A percentile compares a stretch with the other conserved stretches of the same genome.
Conservation (phyloP, 2,329 filamentous ascomycete species). For the Diplodia intermedia region DNA sequence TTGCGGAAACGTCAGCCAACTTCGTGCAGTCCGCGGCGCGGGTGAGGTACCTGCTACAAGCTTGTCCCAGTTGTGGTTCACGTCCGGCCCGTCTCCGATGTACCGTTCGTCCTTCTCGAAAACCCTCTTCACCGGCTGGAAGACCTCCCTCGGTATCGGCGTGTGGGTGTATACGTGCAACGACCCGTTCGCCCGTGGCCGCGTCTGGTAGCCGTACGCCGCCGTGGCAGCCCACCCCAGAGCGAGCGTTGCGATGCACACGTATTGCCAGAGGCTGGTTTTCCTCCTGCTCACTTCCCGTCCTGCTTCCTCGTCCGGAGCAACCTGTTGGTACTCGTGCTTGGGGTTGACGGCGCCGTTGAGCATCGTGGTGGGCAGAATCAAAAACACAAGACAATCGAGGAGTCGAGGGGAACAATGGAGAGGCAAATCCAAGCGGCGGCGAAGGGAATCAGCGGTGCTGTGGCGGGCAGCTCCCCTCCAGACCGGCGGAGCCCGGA, state of each 20-base stretch:
- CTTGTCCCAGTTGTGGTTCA: constrained; percentile 8
- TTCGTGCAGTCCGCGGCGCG: too few relatives aligned
- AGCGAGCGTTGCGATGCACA: neutral
- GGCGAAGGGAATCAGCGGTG: too few relatives aligned
- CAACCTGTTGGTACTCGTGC: constrained; percentile 18
- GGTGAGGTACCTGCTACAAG: neutral
- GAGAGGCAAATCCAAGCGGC: too few relatives aligned
- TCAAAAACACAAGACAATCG: neutral
- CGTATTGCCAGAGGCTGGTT: neutral
- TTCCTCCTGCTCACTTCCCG: neutral
- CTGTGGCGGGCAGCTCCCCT: too few relatives aligned
- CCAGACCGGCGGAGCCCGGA: too few relatives aligned
- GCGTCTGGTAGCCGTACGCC: neutral
- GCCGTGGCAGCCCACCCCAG: neutral
- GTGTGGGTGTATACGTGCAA: constrained; percentile 4
- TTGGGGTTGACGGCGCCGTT: neutral
- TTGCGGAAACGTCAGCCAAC: neutral
- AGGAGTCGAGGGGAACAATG: neutral
- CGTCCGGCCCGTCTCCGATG: constrained; percentile 1
- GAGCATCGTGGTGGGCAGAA: neutral
- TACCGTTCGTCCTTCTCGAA: constrained; percentile 2
- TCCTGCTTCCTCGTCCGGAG: neutral
- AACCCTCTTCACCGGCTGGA: neutral
- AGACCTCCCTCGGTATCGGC: constrained; percentile 4
- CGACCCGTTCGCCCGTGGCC: neutral